These are phyloP conservation scores for Kuraishia borneana DNA, from an alignment of 805 yeast species.

Conservation along the genomic window DNA sequence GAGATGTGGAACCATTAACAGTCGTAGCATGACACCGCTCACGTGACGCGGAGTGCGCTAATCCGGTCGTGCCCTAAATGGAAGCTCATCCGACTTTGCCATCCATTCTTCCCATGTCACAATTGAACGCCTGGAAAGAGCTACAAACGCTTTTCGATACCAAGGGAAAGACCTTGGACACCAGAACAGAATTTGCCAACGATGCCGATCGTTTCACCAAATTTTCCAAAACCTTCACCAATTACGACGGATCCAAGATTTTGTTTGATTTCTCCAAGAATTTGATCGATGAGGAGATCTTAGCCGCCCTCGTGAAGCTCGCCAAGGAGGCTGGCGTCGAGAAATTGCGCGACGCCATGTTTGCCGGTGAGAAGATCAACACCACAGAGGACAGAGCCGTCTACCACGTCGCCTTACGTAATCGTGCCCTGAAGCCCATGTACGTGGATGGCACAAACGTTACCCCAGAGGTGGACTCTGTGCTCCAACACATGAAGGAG, in stretches of 20 bases:
- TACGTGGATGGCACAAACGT: slow-evolving; percentile 83
- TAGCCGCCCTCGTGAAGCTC: slow-evolving; percentile 54
- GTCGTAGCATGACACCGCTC: background rate
- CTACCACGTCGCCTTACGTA: slow-evolving; percentile 92
- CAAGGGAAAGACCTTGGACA: slow-evolving; percentile 60
- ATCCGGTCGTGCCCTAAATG: slow-evolving; percentile 1
- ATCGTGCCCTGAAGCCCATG: slow-evolving; percentile 79
- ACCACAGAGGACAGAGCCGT: slow-evolving; percentile 96
- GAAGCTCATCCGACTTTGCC: slow-evolving; percentile 43
- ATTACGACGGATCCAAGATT: slow-evolving; percentile 81
- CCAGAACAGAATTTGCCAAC: slow-evolving; percentile 64
- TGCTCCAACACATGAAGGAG: slow-evolving; percentile 92
- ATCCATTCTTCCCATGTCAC: too few species aligned
- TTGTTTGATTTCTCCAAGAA: slow-evolving; percentile 94
- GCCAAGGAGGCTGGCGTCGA: slow-evolving; percentile 90
- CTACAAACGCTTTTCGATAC: slow-evolving; percentile 62
- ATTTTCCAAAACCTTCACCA: slow-evolving; percentile 66
- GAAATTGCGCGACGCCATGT: slow-evolving; percentile 80
- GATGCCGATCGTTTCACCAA: slow-evolving; percentile 71
- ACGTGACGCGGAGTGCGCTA: background rate
- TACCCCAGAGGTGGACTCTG: slow-evolving; percentile 83
- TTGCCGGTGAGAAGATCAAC: slow-evolving; percentile 88
- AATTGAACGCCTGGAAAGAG: slow-evolving; percentile 76
- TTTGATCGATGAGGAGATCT: slow-evolving; percentile 76
- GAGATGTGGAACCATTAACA: too few species aligned